Evolutionary conservation across 352 stramenopile genomes (phyloP), one percentile per base, ranked within the genome.

Genomic region (Pythium scleroteichum): DNA sequence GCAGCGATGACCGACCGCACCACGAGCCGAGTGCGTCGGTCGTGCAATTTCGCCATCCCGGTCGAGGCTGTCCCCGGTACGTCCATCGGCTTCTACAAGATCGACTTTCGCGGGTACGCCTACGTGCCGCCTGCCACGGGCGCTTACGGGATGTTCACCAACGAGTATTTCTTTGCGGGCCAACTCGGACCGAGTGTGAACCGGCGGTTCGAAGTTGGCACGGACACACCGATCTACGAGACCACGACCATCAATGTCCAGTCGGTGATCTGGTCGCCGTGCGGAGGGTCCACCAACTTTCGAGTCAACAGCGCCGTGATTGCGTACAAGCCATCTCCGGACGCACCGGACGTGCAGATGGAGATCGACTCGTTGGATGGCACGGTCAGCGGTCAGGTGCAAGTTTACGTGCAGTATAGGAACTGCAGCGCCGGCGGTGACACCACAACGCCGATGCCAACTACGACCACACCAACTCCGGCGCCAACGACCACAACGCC

Each of bases 101-200:
- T 76, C 23, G 71, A 78, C 45, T 78, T 66, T 38, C 71, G 71
- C 17, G 71, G 71, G 2, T 67, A 66, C 45, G 71, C 67, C 14
- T 73, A 72, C 55, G 71, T 76, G 16, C 71, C 71, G 0, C n/a
- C 53, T 1, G 46, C 42, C 6, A 3, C 26, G 2, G 24, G 38
- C 16, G 55, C 71, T 0, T 62, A 45, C 2, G 71, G 64, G 2
- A 29, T 26, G 17, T 46, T 78, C 33, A 53, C 53, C 38, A 76
- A 55, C 53, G 71, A 78, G 52, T 72, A 69, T 47, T 78, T 76
- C 20, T 78, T 78, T n/a, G 56, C 68, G 0, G 71, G 71, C 1
- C 67, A 75, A 40, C 32, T 23, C 9, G 60, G 68, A 0, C 51
- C 64, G 16, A 57, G 33, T 3, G 20, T 64, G 14, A 62, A 45